Conservation (phyloP, 129 eudicot species). For the Cynara cardunculus region DNA sequence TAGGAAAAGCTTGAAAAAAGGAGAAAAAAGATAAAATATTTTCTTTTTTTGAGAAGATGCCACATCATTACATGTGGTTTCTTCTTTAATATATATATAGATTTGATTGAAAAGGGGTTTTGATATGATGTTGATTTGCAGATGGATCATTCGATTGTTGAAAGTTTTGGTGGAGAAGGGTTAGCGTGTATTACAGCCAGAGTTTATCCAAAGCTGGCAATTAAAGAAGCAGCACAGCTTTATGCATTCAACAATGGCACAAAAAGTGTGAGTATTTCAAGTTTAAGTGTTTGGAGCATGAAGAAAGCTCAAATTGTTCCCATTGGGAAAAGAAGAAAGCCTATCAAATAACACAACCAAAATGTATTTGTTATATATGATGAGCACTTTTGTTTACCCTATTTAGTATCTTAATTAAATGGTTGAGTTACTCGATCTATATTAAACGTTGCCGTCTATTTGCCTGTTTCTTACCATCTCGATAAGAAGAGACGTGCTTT, state of each 20-base stretch:
- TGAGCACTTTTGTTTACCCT: background rate
- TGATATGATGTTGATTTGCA: constrained; percentile 20
- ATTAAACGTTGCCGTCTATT: background rate
- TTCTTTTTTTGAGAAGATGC: too few species aligned
- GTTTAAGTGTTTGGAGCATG: constrained; percentile 50
- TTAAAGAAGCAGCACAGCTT: constrained; percentile 28
- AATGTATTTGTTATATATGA: background rate
- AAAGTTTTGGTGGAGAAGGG: constrained; percentile 61
- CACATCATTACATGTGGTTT: too few species aligned
- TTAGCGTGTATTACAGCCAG: constrained; percentile 52
- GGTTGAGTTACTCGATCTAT: background rate
- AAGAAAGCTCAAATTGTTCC: constrained; percentile 41
- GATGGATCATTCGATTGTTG: constrained; percentile 60
- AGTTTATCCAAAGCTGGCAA: constrained; percentile 58
- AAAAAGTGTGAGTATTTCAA: constrained; percentile 34
- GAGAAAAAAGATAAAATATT: too few species aligned
- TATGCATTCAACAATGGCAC: constrained; percentile 51
- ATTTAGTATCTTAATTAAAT: background rate
- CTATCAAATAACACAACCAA: constrained; percentile 9
- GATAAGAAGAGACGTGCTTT: too few species aligned
- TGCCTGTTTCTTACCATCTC: too few species aligned
- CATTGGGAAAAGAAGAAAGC: constrained; percentile 37
- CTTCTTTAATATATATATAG: too few species aligned
- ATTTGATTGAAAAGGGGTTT: too few species aligned
- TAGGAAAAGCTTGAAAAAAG: too few species aligned